These are phyloP conservation scores for Pestalotiopsis sp. DNA, from an alignment of 2,329 filamentous ascomycete species.

Conservation along the genomic window DNA sequence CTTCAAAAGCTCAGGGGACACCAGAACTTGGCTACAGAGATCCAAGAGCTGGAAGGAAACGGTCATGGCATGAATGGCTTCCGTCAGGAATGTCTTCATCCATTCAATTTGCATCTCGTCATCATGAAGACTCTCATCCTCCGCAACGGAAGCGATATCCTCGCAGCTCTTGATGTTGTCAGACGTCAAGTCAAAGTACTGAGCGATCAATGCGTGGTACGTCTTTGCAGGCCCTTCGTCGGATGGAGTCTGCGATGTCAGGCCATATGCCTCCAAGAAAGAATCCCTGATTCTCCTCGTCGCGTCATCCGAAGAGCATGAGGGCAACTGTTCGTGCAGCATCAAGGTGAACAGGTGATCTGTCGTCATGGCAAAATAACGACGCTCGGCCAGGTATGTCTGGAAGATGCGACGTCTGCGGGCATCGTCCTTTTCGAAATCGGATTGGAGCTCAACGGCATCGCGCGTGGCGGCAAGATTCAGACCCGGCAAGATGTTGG, in stretches of 20 bases:
- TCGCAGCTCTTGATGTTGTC: slow-evolving; percentile 53
- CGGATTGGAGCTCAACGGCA: slow-evolving; percentile 55
- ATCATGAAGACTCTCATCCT: slow-evolving; percentile 42
- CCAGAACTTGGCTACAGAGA: slow-evolving; percentile 54
- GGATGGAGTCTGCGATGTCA: slow-evolving; percentile 31
- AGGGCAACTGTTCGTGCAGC: slow-evolving; percentile 39
- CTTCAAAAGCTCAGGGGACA: slow-evolving; percentile 60
- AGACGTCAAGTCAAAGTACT: slow-evolving; percentile 50
- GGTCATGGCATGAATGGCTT: slow-evolving; percentile 74
- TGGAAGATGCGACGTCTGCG: slow-evolving; percentile 70
- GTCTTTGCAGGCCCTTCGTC: slow-evolving; percentile 35
- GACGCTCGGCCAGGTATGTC: slow-evolving; percentile 72
- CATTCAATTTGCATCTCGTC: slow-evolving; percentile 28
- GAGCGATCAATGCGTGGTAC: slow-evolving; percentile 48
- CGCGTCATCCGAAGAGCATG: slow-evolving; percentile 25
- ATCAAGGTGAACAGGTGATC: slow-evolving; percentile 57
- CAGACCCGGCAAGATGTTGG: slow-evolving; percentile 58
- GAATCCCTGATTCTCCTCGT: slow-evolving; percentile 31
- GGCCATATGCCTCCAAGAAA: slow-evolving; percentile 32
- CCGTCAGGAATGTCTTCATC: slow-evolving; percentile 48
- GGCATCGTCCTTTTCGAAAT: slow-evolving; percentile 65
- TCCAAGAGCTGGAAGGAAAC: slow-evolving; percentile 73
- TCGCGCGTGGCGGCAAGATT: slow-evolving; percentile 49
- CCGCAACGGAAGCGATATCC: slow-evolving; percentile 51
- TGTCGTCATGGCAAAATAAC: slow-evolving; percentile 66